phyloP scores from a whole-genome alignment of 305 asterid genomes.

The Fraxinus greggii region DNA sequence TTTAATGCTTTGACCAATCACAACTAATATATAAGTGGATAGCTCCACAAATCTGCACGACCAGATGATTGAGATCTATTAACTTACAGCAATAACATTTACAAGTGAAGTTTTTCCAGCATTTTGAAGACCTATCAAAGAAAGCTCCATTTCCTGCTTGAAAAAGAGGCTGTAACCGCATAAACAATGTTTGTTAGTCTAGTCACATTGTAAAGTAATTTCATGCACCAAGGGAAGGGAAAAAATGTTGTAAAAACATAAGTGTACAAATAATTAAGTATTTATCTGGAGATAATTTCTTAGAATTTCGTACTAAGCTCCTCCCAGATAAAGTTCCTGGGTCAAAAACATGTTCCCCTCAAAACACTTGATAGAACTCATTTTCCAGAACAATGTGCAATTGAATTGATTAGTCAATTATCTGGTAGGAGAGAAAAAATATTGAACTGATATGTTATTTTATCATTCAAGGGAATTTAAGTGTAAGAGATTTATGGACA shows the following conservation, averaged over 20 bases:
- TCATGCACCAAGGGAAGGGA: not conserved
- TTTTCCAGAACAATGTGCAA: not conserved
- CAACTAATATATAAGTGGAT: not conserved
- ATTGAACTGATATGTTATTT: not conserved
- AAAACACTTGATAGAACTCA: not conserved
- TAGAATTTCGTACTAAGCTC: not conserved
- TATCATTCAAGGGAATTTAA: not conserved
- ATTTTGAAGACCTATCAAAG: conserved; percentile 94
- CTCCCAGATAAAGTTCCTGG: not conserved
- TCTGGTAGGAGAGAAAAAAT: not conserved
- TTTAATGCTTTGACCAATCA: not conserved
- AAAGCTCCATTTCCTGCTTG: conserved; percentile 99
- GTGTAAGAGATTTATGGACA: not conserved
- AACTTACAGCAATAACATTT: conserved; percentile 91
- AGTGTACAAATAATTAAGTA: not conserved
- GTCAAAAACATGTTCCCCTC: not conserved
- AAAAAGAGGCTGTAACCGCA: conserved; percentile 71
- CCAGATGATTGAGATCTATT: conserved; percentile 16
- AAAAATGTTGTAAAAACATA: not conserved
- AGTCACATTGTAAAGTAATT: not conserved
- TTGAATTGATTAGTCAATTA: not conserved
- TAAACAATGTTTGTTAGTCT: conserved; percentile 10
- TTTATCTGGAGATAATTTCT: not conserved
- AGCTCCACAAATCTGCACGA: not conserved
- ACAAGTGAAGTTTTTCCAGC: conserved; percentile 99